Percentiles rank a stretch among this genome's conserved stretches.
phyloP scores from a whole-genome alignment of 164 flowering plant species.

The Magnolia kwangsiensis region DNA sequence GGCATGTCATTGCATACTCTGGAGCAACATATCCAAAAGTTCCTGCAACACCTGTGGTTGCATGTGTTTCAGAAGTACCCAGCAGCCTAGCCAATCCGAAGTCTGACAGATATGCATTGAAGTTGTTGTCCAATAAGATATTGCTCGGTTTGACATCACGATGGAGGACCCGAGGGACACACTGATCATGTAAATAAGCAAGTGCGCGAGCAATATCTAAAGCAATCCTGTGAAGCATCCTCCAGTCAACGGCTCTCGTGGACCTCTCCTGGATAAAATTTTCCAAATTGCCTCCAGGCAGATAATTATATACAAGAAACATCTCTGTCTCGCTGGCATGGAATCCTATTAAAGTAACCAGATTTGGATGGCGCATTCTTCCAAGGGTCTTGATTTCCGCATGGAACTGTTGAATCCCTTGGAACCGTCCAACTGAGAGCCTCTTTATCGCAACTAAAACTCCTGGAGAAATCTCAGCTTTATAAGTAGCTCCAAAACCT shows the following conservation, averaged over 20 bases:
- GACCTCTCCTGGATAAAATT: conserved; percentile 80
- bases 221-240: conserved; percentile 82
- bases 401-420: conserved; percentile 79
- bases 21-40: conserved; percentile 96
- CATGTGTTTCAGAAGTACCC: conserved; percentile 94
- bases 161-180: conserved; percentile 93
- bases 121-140: conserved; percentile 74
- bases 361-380: conserved; percentile 72
- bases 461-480: conserved; percentile 78
- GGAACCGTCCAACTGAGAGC: conserved; percentile 82
- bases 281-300: conserved; percentile 87
- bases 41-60: conserved; percentile 94
- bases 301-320: conserved; percentile 81
- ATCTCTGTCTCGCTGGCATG: conserved; percentile 90
- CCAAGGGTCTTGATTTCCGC: conserved; percentile 90
- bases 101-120: conserved; percentile 84
- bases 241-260: conserved; percentile 74
- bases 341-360: conserved; percentile 82
- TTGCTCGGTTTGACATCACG: conserved; percentile 96
- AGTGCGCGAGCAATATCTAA: conserved; percentile 82
- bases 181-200: conserved; percentile 81
- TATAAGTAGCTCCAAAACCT: conserved; percentile 94
- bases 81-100: conserved; percentile 86
- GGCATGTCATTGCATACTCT: conserved; percentile 95
- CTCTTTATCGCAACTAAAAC: conserved; percentile 72